Evolutionary conservation across 768 basidiomycete genomes (phyloP), one percentile per base, ranked within the genome.

Genomic region (Trametes cinnabarina): DNA sequence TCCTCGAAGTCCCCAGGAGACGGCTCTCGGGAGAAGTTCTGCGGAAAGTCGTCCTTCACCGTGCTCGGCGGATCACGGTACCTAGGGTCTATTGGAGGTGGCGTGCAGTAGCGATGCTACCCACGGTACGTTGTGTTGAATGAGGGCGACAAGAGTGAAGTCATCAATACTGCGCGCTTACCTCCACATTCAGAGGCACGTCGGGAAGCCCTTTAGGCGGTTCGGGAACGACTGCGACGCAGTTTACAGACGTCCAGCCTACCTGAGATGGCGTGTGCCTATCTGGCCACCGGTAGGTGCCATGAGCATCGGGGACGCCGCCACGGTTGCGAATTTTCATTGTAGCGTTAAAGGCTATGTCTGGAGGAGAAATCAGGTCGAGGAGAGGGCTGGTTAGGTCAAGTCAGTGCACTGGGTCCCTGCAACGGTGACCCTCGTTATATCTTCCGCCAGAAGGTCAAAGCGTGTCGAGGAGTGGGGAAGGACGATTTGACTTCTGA

Each of bases 61-160:
- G 17, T 17, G 9, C 20, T 25, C 3, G 50, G 35, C 19, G 28
- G n/a, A 10, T 48, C 46, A 12, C 44, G 39, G 35, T 26, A 51
- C 12, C 23, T 47, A 9, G 58, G 53, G 41, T 60, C 58, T 19
- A 60, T 26, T 3, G 58, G 53, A 10, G 58, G 58, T 1, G 58
- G 58, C 10, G 58, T 60, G 41, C 53, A 55, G 34, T 54, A 60
- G 19, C 58, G 58, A 46, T 55, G 58, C 58, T 59, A 8, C 30
- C 12, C n/a, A n/a, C n/a, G 42, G n/a, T 8, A 11, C 11, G 20
- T 20, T 22, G 10, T 11, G 19, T 47, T 3, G 39, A 22, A 15
- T 6, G 26, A 3, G 22, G 10, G 7, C 17, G 25, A 7, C 9
- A 19, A 37, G 40, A 28, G 9, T 32, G 30, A 32, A 26, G 12